Conservation (phyloP, 2,329 filamentous ascomycete species). For the Triangularia verruculosa region DNA sequence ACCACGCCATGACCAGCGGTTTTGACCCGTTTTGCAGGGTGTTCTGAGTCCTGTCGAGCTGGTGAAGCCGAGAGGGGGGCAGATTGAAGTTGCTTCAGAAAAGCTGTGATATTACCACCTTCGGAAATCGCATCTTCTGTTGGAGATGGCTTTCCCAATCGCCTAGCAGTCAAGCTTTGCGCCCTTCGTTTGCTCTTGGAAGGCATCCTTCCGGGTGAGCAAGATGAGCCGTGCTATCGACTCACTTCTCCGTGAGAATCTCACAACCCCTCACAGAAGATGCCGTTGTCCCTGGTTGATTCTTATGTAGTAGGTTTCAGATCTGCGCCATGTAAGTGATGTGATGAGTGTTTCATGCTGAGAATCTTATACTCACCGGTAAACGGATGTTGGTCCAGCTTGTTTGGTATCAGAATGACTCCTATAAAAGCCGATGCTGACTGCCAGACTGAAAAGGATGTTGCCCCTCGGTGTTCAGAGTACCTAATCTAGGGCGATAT, state of each 20-base stretch:
- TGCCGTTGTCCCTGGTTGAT: not conserved
- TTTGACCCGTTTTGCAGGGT: slow-evolving; percentile 24
- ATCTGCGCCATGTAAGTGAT: not conserved
- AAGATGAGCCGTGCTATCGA: not conserved
- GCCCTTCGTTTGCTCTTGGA: not conserved
- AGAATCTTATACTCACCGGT: not conserved
- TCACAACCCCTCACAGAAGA: not conserved
- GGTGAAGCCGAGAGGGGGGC: not conserved
- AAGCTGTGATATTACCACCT: slow-evolving; percentile 12
- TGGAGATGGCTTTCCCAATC: not conserved
- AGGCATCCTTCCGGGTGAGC: not conserved
- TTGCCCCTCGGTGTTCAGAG: not conserved
- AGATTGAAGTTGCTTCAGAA: slow-evolving; percentile 15
- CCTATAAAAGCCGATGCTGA: not conserved
- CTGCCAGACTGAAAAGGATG: not conserved
- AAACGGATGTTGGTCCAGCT: not conserved
- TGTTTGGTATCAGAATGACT: not conserved
- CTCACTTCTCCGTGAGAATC: not conserved
- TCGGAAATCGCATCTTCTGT: not conserved
- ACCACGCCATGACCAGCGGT: slow-evolving; percentile 12
- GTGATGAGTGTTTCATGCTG: not conserved
- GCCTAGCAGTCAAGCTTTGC: not conserved
- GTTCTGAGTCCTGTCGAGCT: slow-evolving; percentile 5
- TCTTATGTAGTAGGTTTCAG: not conserved
- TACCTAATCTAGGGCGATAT: not conserved